phyloP scores from a whole-genome alignment of 225 moss, liverwort and hornwort genomes.

The Asterella californica region DNA sequence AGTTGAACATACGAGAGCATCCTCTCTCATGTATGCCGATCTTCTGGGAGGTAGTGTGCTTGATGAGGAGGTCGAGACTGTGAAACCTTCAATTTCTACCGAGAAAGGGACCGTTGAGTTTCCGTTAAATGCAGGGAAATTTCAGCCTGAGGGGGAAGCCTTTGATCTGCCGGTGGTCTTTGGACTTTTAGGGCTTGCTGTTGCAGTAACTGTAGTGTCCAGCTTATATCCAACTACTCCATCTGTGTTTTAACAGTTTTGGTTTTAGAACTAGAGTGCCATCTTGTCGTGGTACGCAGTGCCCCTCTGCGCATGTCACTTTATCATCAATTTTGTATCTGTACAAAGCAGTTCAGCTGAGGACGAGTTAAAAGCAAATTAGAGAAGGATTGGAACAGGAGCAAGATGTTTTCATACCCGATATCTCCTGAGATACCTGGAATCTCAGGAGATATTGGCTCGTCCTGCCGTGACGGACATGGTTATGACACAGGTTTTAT shows the following conservation, averaged over 20 bases:
- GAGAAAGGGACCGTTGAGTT: background rate
- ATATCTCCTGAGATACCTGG: too few relatives aligned
- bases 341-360: too few relatives aligned
- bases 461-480: too few relatives aligned
- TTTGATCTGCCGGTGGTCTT: slow-evolving; percentile 49
- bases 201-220: slow-evolving; percentile 59
- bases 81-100: background rate
- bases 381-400: too few relatives aligned
- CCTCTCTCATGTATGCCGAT: slow-evolving; percentile 52
- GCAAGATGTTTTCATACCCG: too few relatives aligned
- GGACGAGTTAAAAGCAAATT: too few relatives aligned
- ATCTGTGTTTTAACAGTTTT: background rate
- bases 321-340: background rate
- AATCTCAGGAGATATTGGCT: too few relatives aligned
- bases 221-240: slow-evolving; percentile 44
- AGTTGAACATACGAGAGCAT: slow-evolving; percentile 75
- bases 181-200: slow-evolving; percentile 58
- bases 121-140: background rate
- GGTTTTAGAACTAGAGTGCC: background rate
- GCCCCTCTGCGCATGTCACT: background rate
- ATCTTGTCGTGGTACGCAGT: background rate
- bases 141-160: background rate
- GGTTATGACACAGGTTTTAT: too few relatives aligned
- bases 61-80: background rate
- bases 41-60: background rate